phyloP scores from a whole-genome alignment of 805 yeast species.

The Brettanomyces sp. region DNA sequence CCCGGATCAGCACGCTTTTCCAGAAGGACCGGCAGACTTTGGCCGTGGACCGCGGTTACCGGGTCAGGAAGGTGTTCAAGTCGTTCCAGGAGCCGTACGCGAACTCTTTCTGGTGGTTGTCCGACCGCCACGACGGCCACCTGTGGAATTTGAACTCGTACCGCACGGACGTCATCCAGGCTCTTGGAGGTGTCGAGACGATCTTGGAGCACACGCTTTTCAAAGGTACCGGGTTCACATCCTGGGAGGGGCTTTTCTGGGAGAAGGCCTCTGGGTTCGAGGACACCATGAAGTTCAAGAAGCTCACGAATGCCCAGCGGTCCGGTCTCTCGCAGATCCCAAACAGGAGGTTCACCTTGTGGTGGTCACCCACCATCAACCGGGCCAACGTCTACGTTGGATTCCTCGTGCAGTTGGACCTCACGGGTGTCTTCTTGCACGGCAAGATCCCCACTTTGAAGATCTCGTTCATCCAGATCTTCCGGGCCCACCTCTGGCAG shows the following conservation, averaged over 20 bases:
- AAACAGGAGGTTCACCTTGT: conserved; percentile 88
- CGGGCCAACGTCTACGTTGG: conserved; percentile 98
- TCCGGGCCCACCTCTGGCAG: conserved; percentile 98
- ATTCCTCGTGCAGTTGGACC: conserved; percentile 87
- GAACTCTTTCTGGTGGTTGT: conserved; percentile 97
- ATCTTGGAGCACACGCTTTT: conserved; percentile 90
- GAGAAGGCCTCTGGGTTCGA: conserved; percentile 97
- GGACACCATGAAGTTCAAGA: conserved; percentile 89
- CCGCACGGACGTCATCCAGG: conserved; percentile 92
- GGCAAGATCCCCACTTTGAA: conserved; percentile 97
- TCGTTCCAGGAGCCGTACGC: conserved; percentile 61
- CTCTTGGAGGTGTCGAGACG: conserved; percentile 94
- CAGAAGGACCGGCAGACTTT: conserved; percentile 92
- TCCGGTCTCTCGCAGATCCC: conserved; percentile 97
- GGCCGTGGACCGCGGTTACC: conserved; percentile 90
- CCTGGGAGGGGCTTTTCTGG: conserved; percentile 99
- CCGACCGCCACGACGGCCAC: conserved; percentile 87
- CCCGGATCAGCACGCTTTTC: conserved; percentile 88
- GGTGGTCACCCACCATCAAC: conserved; percentile 99
- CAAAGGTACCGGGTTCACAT: conserved; percentile 94
- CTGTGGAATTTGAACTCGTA: conserved; percentile 90
- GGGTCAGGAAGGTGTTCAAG: conserved; percentile 70
- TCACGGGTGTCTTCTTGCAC: conserved; percentile 93
- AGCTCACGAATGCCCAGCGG: conserved; percentile 94
- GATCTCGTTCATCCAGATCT: conserved; percentile 89